Percentiles rank a stretch among this genome's conserved stretches.
Evolutionary conservation across 1,284 basidiomycete species (phyloP).

Genomic region (Ceratorhiza oryzae-sativae): DNA sequence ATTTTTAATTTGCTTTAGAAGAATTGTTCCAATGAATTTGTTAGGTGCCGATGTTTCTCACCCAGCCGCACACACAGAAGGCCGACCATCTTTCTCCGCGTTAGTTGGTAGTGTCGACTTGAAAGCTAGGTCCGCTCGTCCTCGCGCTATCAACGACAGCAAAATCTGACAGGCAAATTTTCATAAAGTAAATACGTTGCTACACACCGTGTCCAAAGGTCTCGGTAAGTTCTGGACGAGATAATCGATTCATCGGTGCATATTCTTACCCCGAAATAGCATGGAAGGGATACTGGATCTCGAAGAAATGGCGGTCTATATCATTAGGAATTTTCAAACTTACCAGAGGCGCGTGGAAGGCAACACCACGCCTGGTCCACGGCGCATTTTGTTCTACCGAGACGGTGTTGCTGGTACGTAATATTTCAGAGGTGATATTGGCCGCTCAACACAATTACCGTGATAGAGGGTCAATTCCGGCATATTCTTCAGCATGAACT

Average conservation of each 20-base stretch:
- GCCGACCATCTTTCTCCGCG: slow-evolving; percentile 76
- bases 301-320: slow-evolving; percentile 24
- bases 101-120: slow-evolving; percentile 76
- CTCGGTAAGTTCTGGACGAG: slow-evolving; percentile 70
- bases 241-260: neutral
- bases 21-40: neutral
- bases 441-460: neutral
- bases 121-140: slow-evolving; percentile 46
- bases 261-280: neutral
- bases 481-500: slow-evolving; percentile 40
- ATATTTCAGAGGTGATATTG: neutral
- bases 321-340: slow-evolving; percentile 16
- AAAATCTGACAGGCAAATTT: slow-evolving; percentile 46
- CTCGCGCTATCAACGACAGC: neutral
- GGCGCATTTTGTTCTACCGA: slow-evolving; percentile 41
- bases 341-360: slow-evolving; percentile 11
- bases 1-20: neutral
- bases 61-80: slow-evolving; percentile 73
- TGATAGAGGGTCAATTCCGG: slow-evolving; percentile 58
- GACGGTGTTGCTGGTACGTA: slow-evolving; percentile 68
- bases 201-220: slow-evolving; percentile 68
- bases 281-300: slow-evolving; percentile 26
- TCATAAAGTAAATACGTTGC: slow-evolving; percentile 60
- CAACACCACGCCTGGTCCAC: slow-evolving; percentile 6
- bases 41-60: slow-evolving; percentile 78